Percentiles rank a stretch among this genome's conserved stretches.
Conservation (phyloP, 1,284 basidiomycete genomes). For the Ustilago bromivora region DNA sequence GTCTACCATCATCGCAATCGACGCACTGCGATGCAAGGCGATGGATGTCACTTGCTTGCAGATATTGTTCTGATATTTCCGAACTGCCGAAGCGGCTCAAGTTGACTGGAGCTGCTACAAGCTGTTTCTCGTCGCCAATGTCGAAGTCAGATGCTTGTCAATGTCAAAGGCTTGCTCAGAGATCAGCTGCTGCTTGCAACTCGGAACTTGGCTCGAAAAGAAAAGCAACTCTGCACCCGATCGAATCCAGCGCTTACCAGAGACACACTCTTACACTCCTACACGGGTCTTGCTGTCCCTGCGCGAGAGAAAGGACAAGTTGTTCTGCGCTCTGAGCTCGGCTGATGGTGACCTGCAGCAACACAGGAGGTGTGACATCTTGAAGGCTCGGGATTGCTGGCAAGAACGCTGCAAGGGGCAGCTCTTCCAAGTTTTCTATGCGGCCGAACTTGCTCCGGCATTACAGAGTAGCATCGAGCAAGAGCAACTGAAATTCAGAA, state of each 20-base stretch:
- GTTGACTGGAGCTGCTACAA: not conserved
- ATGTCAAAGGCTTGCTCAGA: not conserved
- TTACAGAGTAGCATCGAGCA: not conserved
- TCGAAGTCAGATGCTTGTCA: not conserved
- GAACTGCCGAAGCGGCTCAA: not conserved
- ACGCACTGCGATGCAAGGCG: not conserved
- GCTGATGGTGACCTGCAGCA: constrained; percentile 11
- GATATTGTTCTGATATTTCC: not conserved
- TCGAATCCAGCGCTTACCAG: constrained; percentile 1
- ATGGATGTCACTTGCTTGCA: not conserved
- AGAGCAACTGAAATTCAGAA: not conserved
- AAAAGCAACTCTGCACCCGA: not conserved
- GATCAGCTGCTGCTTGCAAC: constrained; percentile 9
- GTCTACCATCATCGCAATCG: not conserved
- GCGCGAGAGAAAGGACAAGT: not conserved
- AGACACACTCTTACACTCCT: not conserved
- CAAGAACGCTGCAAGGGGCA: constrained; percentile 6
- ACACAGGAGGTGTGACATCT: not conserved
- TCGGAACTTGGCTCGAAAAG: constrained; percentile 4
- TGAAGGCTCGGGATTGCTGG: constrained; percentile 4
- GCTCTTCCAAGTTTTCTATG: not conserved
- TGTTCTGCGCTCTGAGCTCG: constrained; percentile 2
- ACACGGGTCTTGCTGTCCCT: not conserved
- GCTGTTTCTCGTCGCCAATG: not conserved
- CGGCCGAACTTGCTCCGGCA: constrained; percentile 4